Evolutionary conservation across 2,329 filamentous ascomycete genomes (phyloP).

Genomic region (Aspergillaceae sp.): DNA sequence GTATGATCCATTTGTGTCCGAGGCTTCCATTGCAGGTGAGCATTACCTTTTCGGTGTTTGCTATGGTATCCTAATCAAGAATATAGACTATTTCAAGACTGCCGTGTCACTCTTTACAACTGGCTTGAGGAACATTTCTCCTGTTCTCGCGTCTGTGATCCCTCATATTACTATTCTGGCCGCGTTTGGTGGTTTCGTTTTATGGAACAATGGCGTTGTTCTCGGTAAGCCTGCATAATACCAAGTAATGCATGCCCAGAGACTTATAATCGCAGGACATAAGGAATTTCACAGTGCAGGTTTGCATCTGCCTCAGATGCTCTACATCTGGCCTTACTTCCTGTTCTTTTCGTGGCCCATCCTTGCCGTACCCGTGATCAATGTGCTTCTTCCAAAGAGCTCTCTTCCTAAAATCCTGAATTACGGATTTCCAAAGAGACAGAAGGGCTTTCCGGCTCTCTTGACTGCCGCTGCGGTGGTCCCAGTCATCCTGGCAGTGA

Average conservation of each 20-base stretch:
- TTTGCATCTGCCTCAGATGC: constrained; percentile 80
- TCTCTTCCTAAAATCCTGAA: constrained; percentile 27
- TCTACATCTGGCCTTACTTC: constrained; percentile 90
- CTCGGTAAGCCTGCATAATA: constrained; percentile 45
- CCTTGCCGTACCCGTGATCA: constrained; percentile 49
- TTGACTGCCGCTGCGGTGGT: constrained; percentile 29
- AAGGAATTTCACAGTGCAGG: constrained; percentile 91
- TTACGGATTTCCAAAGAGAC: constrained; percentile 23
- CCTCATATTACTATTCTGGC: constrained; percentile 55
- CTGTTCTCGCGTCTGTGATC: constrained; percentile 31
- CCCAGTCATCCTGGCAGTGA: constrained; percentile 39
- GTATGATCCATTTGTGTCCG: constrained; percentile 43
- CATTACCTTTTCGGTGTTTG: not conserved
- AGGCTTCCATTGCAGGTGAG: constrained; percentile 44
- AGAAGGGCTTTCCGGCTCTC: constrained; percentile 31
- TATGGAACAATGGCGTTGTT: constrained; percentile 86
- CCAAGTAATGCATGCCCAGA: not conserved
- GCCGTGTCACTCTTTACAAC: constrained; percentile 57
- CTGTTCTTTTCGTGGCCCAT: constrained; percentile 83
- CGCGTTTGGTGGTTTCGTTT: constrained; percentile 65
- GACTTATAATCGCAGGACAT: constrained; percentile 53
- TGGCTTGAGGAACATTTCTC: constrained; percentile 36
- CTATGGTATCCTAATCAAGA: constrained; percentile 14
- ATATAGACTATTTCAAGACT: constrained; percentile 41
- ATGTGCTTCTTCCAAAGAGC: constrained; percentile 24